phyloP scores from a whole-genome alignment of 768 basidiomycete genomes.

The Wakefieldia striispora region DNA sequence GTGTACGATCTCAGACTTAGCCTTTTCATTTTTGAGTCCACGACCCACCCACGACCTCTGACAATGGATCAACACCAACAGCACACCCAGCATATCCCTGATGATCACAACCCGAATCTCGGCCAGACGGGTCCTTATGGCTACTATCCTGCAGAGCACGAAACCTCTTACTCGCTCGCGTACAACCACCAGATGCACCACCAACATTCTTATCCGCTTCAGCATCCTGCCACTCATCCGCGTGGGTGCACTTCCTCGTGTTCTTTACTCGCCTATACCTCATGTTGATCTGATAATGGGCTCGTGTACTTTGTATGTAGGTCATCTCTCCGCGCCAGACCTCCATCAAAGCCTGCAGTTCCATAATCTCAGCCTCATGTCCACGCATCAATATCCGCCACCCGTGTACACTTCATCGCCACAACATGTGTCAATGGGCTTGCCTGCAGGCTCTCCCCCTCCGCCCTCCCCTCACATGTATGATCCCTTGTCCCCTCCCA shows the following conservation, averaged over 20 bases:
- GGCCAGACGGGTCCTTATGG: constrained; percentile 40
- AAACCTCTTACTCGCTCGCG: constrained; percentile 50
- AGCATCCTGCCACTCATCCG: constrained; percentile 58
- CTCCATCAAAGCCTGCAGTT: constrained; percentile 65
- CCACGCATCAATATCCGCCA: constrained; percentile 61
- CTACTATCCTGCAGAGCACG: constrained; percentile 56
- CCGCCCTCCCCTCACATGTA: constrained; percentile 78
- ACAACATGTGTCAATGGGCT: constrained; percentile 68
- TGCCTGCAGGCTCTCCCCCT: constrained; percentile 67
- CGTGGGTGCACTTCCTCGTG: constrained; percentile 61
- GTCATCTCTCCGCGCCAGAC: constrained; percentile 63
- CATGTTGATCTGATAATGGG: constrained; percentile 67
- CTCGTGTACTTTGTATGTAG: constrained; percentile 52
- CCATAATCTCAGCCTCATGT: constrained; percentile 62
- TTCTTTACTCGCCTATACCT: constrained; percentile 43
- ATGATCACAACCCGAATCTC: constrained; percentile 46
- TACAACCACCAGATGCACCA: constrained; percentile 48
- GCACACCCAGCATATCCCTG: constrained; percentile 45
- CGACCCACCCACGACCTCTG: constrained; percentile 38
- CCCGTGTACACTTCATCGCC: constrained; percentile 59
- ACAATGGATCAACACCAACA: constrained; percentile 42
- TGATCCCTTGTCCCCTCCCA: constrained; percentile 80
- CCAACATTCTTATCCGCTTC: constrained; percentile 53
- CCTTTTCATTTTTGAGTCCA: constrained; percentile 36
- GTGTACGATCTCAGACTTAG: constrained; percentile 33